Conservation (phyloP, 495 filamentous ascomycete species). For the Penicillium parvum region DNA sequence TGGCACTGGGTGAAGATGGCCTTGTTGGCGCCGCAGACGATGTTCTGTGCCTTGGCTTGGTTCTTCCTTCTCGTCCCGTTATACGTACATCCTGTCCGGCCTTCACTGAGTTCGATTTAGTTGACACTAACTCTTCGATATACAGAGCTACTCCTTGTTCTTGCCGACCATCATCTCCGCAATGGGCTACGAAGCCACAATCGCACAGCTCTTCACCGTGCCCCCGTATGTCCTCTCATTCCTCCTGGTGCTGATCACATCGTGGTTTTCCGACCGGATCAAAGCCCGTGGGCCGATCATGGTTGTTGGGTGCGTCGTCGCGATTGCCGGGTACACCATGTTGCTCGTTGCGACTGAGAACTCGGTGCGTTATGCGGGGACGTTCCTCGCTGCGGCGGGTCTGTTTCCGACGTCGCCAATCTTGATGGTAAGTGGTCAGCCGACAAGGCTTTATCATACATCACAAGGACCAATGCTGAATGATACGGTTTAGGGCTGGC, state of each 20-base stretch:
- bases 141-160: neutral
- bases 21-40: neutral
- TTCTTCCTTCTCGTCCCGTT: neutral
- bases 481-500: neutral
- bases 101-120: neutral
- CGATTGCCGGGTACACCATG: neutral
- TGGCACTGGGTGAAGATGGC: neutral
- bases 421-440: too few relatives aligned
- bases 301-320: neutral
- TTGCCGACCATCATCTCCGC: neutral
- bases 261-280: neutral
- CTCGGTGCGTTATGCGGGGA: neutral
- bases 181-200: neutral
- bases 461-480: too few relatives aligned
- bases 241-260: neutral
- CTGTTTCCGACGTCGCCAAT: neutral
- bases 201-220: neutral
- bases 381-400: neutral
- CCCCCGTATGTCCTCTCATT: neutral
- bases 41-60: neutral
- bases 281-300: neutral
- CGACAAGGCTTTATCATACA: too few relatives aligned
- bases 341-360: neutral
- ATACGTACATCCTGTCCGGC: neutral
- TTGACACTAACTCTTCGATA: neutral